Conservation (phyloP, 495 filamentous ascomycete genomes). For the Lasiosphaeria ovina region DNA sequence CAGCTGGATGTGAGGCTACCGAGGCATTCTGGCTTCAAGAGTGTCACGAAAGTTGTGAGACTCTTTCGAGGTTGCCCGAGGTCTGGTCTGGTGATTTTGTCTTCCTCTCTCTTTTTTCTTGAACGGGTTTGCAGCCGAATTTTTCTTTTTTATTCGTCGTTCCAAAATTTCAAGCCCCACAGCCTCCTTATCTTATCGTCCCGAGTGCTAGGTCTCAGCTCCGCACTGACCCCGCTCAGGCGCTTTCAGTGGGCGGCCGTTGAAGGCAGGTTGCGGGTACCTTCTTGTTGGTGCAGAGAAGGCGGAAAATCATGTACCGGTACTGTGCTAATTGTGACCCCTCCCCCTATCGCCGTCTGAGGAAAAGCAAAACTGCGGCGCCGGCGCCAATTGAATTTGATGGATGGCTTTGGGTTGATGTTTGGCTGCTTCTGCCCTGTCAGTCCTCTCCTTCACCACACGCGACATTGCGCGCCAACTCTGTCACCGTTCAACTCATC, state of each 20-base stretch:
- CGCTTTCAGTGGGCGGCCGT: neutral
- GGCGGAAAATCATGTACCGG: neutral
- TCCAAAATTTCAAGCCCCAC: constrained; percentile 1
- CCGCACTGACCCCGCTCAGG: neutral
- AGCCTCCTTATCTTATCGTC: neutral
- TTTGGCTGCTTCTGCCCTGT: neutral
- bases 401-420: constrained; percentile 1
- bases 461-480: too few species aligned
- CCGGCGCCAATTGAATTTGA: constrained; percentile 8
- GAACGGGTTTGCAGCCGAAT: neutral
- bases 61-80: neutral
- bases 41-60: constrained; percentile 9
- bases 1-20: constrained; percentile 26
- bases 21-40: constrained; percentile 21
- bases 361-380: constrained; percentile 14
- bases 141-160: constrained; percentile 1
- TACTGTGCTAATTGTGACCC: neutral
- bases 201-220: neutral
- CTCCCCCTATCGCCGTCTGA: constrained; percentile 4
- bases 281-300: too few species aligned
- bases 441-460: neutral
- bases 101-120: neutral
- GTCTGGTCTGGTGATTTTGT: neutral
- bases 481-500: too few species aligned
- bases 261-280: neutral